Percentiles rank a stretch among this genome's conserved stretches.
Conservation (phyloP, 2,329 filamentous ascomycete species). For the Xylariomycetidae sp. region DNA sequence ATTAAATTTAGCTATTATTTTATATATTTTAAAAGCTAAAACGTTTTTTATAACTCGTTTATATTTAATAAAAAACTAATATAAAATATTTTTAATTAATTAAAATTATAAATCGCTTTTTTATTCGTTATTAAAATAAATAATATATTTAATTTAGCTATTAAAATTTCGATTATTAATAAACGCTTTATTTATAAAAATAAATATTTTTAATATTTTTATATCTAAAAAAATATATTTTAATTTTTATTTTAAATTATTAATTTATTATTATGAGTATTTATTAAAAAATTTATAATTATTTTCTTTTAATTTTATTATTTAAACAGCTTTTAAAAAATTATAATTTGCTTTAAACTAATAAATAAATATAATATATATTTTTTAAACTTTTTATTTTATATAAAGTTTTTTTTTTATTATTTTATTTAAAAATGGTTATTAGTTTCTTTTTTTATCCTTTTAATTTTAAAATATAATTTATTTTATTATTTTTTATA, state of each 20-base stretch:
- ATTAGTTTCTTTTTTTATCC: neutral
- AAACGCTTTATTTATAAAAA: conserved; percentile 1
- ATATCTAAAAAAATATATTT: too few species aligned
- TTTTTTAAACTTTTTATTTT: neutral
- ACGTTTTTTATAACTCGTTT: neutral
- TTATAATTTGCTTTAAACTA: conserved; percentile 1
- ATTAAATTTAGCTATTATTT: conserved; percentile 1
- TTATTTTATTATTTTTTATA: neutral
- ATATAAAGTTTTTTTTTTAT: neutral
- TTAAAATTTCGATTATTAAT: too few species aligned
- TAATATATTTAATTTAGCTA: conserved; percentile 1
- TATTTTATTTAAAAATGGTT: neutral
- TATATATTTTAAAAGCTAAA: conserved; percentile 2
- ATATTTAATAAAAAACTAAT: conserved; percentile 3
- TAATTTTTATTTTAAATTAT: too few species aligned
- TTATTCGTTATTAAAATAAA: too few species aligned
- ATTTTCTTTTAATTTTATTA: neutral
- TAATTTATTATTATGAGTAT: neutral
- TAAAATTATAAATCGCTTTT: too few species aligned
- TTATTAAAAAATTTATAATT: neutral
- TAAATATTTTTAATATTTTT: too few species aligned
- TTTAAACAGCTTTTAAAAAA: neutral
- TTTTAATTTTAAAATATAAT: neutral
- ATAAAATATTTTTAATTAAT: conserved; percentile 2
- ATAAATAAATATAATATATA: conserved; percentile 1